phyloP scores from a whole-genome alignment of 768 basidiomycete species.

The Pisolithus tinctorius region DNA sequence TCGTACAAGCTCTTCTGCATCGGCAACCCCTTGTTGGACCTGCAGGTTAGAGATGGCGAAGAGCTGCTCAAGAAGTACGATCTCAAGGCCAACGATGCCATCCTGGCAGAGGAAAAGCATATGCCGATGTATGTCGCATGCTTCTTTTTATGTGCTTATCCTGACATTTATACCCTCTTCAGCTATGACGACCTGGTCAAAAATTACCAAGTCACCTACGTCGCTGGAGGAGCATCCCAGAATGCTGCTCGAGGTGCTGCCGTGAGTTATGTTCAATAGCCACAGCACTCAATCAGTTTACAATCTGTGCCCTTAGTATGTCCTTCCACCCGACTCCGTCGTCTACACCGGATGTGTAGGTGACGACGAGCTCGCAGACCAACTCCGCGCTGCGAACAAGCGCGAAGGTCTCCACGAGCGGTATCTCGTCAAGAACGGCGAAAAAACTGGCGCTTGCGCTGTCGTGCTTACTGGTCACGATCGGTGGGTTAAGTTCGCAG shows the following conservation, averaged over 20 bases:
- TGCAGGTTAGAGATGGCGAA: constrained; percentile 87
- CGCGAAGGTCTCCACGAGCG: constrained; percentile 85
- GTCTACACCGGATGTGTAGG: constrained; percentile 95
- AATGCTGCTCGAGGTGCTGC: constrained; percentile 96
- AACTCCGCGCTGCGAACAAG: constrained; percentile 84
- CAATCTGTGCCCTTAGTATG: constrained; percentile 50
- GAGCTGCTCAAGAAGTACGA: constrained; percentile 81
- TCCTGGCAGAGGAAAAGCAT: constrained; percentile 89
- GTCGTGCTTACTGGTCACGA: constrained; percentile 92
- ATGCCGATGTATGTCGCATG: constrained; percentile 58
- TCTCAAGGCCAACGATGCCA: constrained; percentile 92
- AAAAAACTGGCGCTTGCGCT: constrained; percentile 93
- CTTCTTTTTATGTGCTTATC: background rate
- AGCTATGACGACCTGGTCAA: constrained; percentile 88
- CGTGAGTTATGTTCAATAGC: constrained; percentile 41
- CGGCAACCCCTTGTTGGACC: constrained; percentile 95
- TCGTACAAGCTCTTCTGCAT: constrained; percentile 75
- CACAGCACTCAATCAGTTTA: constrained; percentile 2
- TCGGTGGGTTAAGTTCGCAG: constrained; percentile 45
- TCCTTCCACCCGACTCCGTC: constrained; percentile 81
- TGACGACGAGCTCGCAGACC: constrained; percentile 83
- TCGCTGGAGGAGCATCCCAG: constrained; percentile 95
- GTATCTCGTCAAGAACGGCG: constrained; percentile 82
- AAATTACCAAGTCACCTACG: constrained; percentile 75
- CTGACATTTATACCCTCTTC: background rate